Conservation (phyloP, 2,329 filamentous ascomycete species). For the Aspergillus uvarum region DNA sequence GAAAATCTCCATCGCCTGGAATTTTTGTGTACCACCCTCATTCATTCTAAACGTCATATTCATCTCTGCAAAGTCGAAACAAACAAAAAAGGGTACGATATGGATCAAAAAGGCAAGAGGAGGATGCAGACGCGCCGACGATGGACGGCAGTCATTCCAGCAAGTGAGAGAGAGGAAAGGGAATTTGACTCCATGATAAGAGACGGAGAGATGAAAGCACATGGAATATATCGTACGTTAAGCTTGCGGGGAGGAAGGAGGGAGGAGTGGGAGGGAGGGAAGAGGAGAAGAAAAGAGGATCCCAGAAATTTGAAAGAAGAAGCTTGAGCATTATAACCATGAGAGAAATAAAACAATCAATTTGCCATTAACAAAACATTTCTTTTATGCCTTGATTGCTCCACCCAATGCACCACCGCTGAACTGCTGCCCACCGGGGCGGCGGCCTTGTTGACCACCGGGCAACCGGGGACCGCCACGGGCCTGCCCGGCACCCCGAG, state of each 20-base stretch:
- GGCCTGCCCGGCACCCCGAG: constrained; percentile 39
- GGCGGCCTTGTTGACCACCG: constrained; percentile 43
- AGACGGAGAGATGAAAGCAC: constrained; percentile 4
- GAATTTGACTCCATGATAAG: constrained; percentile 7
- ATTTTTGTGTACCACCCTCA: constrained; percentile 11
- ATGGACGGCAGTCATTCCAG: constrained; percentile 4
- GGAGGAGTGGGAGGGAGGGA: too few species aligned
- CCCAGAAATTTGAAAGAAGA: constrained; percentile 16
- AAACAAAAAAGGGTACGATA: constrained; percentile 12
- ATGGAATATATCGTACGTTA: constrained; percentile 11
- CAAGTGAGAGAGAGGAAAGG: not conserved
- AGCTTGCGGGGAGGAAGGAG: constrained; percentile 16
- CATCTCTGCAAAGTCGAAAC: constrained; percentile 21
- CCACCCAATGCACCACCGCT: constrained; percentile 52
- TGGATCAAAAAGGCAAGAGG: constrained; percentile 12
- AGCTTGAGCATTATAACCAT: constrained; percentile 23
- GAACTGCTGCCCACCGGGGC: constrained; percentile 52
- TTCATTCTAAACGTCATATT: constrained; percentile 22
- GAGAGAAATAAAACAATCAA: constrained; percentile 21
- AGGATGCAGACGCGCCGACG: constrained; percentile 5
- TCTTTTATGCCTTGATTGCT: constrained; percentile 51
- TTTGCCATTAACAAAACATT: constrained; percentile 34
- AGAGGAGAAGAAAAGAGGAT: not conserved
- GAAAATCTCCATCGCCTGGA: not conserved
- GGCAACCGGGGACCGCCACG: constrained; percentile 40